These are phyloP conservation scores for Colletotrichum cuscutae DNA, from an alignment of 2,329 filamentous ascomycete genomes.

Conservation along the genomic window DNA sequence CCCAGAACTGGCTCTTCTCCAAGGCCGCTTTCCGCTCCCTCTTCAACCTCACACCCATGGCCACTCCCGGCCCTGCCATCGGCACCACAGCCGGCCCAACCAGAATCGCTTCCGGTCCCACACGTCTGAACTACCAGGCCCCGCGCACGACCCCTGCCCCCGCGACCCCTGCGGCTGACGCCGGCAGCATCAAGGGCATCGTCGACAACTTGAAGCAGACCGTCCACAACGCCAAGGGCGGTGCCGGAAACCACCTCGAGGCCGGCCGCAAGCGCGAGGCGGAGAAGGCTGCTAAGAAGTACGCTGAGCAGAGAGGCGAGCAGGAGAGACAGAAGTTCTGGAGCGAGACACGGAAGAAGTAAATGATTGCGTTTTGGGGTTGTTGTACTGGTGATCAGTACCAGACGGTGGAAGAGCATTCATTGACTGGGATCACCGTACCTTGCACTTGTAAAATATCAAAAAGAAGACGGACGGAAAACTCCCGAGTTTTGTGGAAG, in stretches of 20 bases:
- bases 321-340: conserved; percentile 49
- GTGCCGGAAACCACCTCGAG: conserved; percentile 43
- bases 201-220: conserved; percentile 51
- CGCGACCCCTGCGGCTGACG: conserved; percentile 33
- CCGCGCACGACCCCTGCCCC: conserved; percentile 36
- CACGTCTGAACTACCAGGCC: conserved; percentile 44
- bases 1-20: conserved; percentile 50
- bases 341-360: conserved; percentile 36
- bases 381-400: background rate
- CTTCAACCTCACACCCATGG: conserved; percentile 43
- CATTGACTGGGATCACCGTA: background rate
- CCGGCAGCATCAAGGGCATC: conserved; percentile 45
- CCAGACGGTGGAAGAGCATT: background rate
- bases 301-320: conserved; percentile 48
- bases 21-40: conserved; percentile 52
- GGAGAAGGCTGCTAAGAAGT: conserved; percentile 47
- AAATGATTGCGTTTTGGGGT: conserved; percentile 20
- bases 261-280: conserved; percentile 46
- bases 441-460: background rate
- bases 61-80: conserved; percentile 24
- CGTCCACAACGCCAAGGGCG: conserved; percentile 45
- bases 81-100: conserved; percentile 1
- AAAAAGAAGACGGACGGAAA: background rate
- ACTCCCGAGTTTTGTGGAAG: background rate
- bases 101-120: conserved; percentile 3